These are phyloP conservation scores for Myrica gale DNA, from an alignment of 306 rosid genomes.

Conservation along the genomic window DNA sequence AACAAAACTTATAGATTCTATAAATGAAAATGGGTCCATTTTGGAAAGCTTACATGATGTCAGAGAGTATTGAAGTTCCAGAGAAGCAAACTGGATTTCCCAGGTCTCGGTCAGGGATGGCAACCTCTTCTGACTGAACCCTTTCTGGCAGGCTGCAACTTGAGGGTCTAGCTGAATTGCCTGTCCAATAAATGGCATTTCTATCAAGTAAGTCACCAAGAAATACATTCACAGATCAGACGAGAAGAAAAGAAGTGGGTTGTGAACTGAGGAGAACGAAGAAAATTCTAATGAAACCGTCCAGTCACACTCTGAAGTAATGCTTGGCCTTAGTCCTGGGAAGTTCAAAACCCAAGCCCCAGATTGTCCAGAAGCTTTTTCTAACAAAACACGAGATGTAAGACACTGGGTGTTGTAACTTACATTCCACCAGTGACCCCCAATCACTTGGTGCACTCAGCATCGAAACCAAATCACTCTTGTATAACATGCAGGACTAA, in stretches of 20 bases:
- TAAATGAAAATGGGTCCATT: constrained; percentile 18
- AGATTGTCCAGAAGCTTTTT: neutral
- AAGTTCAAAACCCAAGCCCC: neutral
- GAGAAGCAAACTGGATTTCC: constrained; percentile 41
- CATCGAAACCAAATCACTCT: neutral
- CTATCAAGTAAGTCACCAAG: constrained; percentile 19
- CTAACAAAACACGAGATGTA: neutral
- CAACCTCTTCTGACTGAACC: constrained; percentile 35
- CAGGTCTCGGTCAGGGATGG: constrained; percentile 34
- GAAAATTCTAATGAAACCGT: neutral
- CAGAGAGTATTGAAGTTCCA: constrained; percentile 36
- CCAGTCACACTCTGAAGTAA: neutral
- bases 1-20: constrained; percentile 19
- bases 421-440: neutral
- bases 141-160: constrained; percentile 34
- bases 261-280: neutral
- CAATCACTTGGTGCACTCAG: neutral
- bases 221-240: constrained; percentile 13
- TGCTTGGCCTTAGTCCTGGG: neutral
- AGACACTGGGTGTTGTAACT: neutral
- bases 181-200: constrained; percentile 43
- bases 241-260: neutral
- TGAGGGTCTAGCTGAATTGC: constrained; percentile 38
- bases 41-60: constrained; percentile 48
- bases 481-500: neutral